Evolutionary conservation across 139 green algal species (phyloP).

Genomic region (Pycnococcus provasolii): DNA sequence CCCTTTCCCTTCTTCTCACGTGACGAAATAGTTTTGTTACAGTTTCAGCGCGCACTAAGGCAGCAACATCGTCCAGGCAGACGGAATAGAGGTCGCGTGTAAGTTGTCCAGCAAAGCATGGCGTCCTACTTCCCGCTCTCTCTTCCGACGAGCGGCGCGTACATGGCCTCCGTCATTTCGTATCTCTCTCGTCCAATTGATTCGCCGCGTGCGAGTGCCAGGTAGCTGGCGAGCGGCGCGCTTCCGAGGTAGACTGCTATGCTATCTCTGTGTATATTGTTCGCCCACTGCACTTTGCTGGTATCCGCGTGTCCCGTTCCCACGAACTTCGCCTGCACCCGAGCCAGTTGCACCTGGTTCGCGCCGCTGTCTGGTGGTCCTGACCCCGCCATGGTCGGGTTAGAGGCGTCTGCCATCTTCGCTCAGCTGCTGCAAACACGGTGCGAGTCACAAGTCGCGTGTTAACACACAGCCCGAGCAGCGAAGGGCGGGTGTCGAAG

Average conservation of each 20-base stretch:
- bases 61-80: not conserved
- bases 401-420: no score
- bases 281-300: constrained; percentile 84
- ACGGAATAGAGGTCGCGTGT: not conserved
- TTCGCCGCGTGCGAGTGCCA: constrained; percentile 89
- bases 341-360: constrained; percentile 72
- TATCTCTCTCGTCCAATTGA: constrained; percentile 80
- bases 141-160: constrained; percentile 6
- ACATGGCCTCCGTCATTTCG: constrained; percentile 54
- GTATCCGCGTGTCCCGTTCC: constrained; percentile 86
- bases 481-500: no score
- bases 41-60: not conserved
- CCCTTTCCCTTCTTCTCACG: constrained; percentile 1
- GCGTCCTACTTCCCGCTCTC: not conserved
- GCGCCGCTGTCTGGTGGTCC: no score
- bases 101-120: not conserved
- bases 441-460: no score
- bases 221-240: constrained; percentile 76
- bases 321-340: constrained; percentile 91
- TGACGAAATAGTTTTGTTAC: not conserved
- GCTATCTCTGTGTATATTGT: constrained; percentile 95
- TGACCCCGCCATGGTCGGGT: no score
- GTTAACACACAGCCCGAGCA: no score
- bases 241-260: constrained; percentile 89
- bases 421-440: no score